Base-by-base conservation (phyloP, 148 eudicot genomes). In the Arbutus unedo region DNA sequence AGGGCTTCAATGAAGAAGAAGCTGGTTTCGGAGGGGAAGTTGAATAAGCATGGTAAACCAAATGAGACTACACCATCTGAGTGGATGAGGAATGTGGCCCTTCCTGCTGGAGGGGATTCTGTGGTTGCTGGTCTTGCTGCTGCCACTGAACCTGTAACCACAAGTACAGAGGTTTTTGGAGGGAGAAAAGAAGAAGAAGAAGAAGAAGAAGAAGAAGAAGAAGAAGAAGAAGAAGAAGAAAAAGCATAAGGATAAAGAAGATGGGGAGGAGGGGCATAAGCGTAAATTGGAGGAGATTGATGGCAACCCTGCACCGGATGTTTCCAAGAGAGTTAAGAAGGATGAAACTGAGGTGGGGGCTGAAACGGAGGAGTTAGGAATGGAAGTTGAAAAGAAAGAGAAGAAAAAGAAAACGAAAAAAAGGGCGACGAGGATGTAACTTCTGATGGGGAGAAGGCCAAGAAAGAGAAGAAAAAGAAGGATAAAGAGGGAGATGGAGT, bases 1-100 rank as follows among this genome's bases (percentile, higher is more conserved):
- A 90, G 87, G 84, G 98, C 98, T 76, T 88, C 93, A 0, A 90
- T 93, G 97, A 96, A 94, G 91, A 94, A 96, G 94, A 96, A 96
- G 90, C 59, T 94, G 78, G 88, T 94, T 84, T 82, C 92, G 0
- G 98, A 91, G 66, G 99, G 99, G 78, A 93, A 94, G 87, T 87
- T 96, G 93, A 89, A 88, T 86, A 96, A 96, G 87, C 95, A 87
- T 76, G 98, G 99, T 6, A 96, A 94, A 66, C 93, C 92, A 0
- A 94, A 86, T 84, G 95, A 91, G 84, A 88, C 68, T 9, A 94
- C 99, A 6, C 97, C 99, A 0, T 82, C 90, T 80, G 99, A 96
- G 90, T 94, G 99, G 98, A n/a, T 75, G 80, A 94, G 99, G 87
- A 96, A 96, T 90, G 95, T 66, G 43, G 90, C 86, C 55, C 85